phyloP scores from a whole-genome alignment of 2,329 filamentous ascomycete species.

The Monilinia polystroma region DNA sequence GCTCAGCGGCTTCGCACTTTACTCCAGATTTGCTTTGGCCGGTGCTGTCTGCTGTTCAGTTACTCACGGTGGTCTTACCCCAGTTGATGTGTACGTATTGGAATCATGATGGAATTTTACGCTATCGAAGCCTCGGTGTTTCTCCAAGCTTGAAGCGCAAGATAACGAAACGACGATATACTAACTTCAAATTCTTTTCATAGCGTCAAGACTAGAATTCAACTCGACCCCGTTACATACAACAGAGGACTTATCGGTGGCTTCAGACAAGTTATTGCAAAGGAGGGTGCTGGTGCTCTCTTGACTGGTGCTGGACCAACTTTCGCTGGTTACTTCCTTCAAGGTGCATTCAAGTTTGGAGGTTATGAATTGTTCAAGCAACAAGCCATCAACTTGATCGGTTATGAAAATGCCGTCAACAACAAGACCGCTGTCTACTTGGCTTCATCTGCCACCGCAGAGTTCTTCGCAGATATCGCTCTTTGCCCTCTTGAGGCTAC shows the following conservation, averaged over 20 bases:
- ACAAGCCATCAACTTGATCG: constrained; percentile 77
- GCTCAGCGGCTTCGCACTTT: constrained; percentile 68
- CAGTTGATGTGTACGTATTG: constrained; percentile 94
- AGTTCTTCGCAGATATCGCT: constrained; percentile 74
- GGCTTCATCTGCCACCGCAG: constrained; percentile 62
- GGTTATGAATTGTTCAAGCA: constrained; percentile 97
- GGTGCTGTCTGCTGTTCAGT: constrained; percentile 97
- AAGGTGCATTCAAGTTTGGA: constrained; percentile 91
- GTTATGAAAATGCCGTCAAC: constrained; percentile 72
- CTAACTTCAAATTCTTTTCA: constrained; percentile 33
- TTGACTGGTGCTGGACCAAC: constrained; percentile 84
- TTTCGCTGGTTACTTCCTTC: constrained; percentile 87
- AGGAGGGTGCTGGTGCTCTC: constrained; percentile 82
- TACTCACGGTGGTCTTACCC: constrained; percentile 95
- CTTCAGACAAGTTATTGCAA: constrained; percentile 80
- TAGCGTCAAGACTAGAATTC: constrained; percentile 94
- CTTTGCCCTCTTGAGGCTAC: constrained; percentile 91
- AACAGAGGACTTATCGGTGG: constrained; percentile 84
- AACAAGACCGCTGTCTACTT: constrained; percentile 83
- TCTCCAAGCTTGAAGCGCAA: constrained; percentile 23
- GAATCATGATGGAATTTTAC: constrained; percentile 2
- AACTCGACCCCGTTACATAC: constrained; percentile 87
- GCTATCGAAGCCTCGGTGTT: constrained; percentile 1
- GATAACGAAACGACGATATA: constrained; percentile 22
- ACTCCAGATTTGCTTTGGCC: constrained; percentile 95